Base-by-base conservation (phyloP, 2,329 filamentous ascomycete genomes). In the Dactylonectria macrodidyma region DNA sequence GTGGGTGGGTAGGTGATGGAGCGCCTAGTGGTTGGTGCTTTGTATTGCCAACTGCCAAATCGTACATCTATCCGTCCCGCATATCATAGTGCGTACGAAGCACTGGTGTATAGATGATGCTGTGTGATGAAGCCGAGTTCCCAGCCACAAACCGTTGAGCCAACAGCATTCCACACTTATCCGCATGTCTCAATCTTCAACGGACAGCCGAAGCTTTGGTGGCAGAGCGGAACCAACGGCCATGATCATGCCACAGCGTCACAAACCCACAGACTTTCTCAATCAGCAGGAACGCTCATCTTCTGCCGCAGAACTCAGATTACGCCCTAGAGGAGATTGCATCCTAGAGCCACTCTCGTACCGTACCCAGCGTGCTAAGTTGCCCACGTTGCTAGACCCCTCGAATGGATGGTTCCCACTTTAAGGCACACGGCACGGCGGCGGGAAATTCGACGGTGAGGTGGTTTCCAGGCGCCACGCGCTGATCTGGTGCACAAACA, bases 101-200 rank as follows among this genome's bases (percentile, higher is more conserved):
- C 26, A 30, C 4, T 30, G 4, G 26, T 30, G 26, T 30, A 30
- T 19, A 1, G 26, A 30, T 30, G 26, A 30, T 30, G 26, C 26
- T 30, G 26, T 5, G 4, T 5, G 26, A 30, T 30, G 26, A 30
- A 30, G 26, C 26, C 26, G 7, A 30, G 19, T 22, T 19, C 5
- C 16, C 41, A 44, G 41, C 41, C 26, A 12, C 47, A n/a, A 33
- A 24, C 36, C 19, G 41, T 52, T 36, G 36, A 14, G 47, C 59
- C 54, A 33, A 66, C 58, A 46, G 61, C 54, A 52, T 61, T 41
- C 54, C 46, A 50, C 24, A 7, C 24, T 36, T 46, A 66, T 66
- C 58, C 36, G 63, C 58, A 26, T 12, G 14, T 58, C 58, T 62
- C 58, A 60, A 66, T 52, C 63, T 61, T 34, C 52, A 62, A 58